Evolutionary conservation across 306 rosid genomes (phyloP).

Genomic region (Prunus persica): Prunus_persica_NCBIv2 NC_034015.1:16029001-16029500

Average conservation of each 20-base stretch:
- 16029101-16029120: conserved; percentile 48
- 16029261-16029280: conserved; percentile 53
- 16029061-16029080: conserved; percentile 63
- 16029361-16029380: conserved; percentile 88
- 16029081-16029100: conserved; percentile 61
- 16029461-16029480: conserved; percentile 61
- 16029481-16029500: conserved; percentile 63
- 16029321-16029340: conserved; percentile 75
- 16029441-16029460: conserved; percentile 59
- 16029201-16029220: conserved; percentile 31
- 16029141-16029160: conserved; percentile 63
- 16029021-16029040: conserved; percentile 72
- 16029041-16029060: conserved; percentile 48
- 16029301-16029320: conserved; percentile 73
- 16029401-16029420: conserved; percentile 48
- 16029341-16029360: conserved; percentile 86
- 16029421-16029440: conserved; percentile 52
- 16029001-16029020: conserved; percentile 26
- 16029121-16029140: conserved; percentile 39
- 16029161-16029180: conserved; percentile 54
- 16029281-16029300: conserved; percentile 70
- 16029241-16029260: conserved; percentile 35
- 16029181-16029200: conserved; percentile 42
- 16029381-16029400: conserved; percentile 84
- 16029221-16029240: conserved; percentile 27